A percentile compares a stretch with the other conserved stretches of the same genome.
These are phyloP conservation scores for Fusarium sp. DNA, from an alignment of 2,329 filamentous ascomycete genomes.

Conservation along the genomic window DNA sequence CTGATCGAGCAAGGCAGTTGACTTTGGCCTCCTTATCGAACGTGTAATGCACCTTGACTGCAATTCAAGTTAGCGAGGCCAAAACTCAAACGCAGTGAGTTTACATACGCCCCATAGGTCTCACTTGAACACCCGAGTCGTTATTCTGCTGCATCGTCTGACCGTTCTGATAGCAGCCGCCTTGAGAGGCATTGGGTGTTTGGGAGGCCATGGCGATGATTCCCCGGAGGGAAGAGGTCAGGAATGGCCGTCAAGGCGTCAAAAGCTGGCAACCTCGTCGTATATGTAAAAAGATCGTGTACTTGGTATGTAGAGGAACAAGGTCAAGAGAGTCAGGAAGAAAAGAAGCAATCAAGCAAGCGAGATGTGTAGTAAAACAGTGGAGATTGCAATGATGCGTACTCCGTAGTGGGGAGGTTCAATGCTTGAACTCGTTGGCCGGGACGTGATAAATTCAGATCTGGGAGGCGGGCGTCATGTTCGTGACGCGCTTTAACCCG, in stretches of 20 bases:
- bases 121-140: slow-evolving; percentile 65
- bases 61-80: slow-evolving; percentile 35
- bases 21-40: slow-evolving; percentile 91
- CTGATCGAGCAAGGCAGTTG: slow-evolving; percentile 88
- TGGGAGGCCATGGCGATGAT: slow-evolving; percentile 54
- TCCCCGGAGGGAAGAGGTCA: slow-evolving; percentile 42
- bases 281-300: slow-evolving; percentile 1
- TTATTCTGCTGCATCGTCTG: slow-evolving; percentile 47
- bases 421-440: slow-evolving; percentile 38
- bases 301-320: not conserved
- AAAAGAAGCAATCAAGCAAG: slow-evolving; percentile 19
- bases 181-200: slow-evolving; percentile 48
- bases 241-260: slow-evolving; percentile 20
- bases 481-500: slow-evolving; percentile 52
- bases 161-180: slow-evolving; percentile 49
- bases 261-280: slow-evolving; percentile 6
- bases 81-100: slow-evolving; percentile 18
- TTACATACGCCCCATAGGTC: slow-evolving; percentile 73
- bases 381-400: slow-evolving; percentile 26
- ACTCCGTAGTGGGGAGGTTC: slow-evolving; percentile 28
- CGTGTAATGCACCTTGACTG: slow-evolving; percentile 97
- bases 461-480: slow-evolving; percentile 53
- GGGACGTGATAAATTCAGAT: slow-evolving; percentile 47
- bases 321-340: slow-evolving; percentile 13
- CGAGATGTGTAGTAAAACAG: slow-evolving; percentile 10